A percentile compares a stretch with the other conserved stretches of the same genome.
Evolutionary conservation across 2,329 filamentous ascomycete species (phyloP).

Genomic region (Trichoderma sp.): DNA sequence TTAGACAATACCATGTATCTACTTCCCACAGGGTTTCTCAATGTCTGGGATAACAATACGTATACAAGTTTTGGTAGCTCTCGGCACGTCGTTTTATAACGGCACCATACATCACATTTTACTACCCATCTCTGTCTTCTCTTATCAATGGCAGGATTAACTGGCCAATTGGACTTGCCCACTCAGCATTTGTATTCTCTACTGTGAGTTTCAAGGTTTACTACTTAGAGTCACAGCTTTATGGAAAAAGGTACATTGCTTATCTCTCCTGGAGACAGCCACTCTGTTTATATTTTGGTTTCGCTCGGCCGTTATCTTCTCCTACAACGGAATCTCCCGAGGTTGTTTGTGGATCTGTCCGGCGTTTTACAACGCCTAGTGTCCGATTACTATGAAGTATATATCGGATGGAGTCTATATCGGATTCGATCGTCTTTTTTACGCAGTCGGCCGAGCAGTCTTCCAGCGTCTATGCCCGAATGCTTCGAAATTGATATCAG

Average conservation of each 20-base stretch:
- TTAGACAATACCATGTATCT: not conserved
- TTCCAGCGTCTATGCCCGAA: not conserved
- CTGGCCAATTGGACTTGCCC: not conserved
- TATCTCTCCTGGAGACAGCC: not conserved
- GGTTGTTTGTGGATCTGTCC: not conserved
- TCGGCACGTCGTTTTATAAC: not conserved
- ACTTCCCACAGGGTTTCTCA: not conserved
- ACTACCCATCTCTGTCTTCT: not conserved
- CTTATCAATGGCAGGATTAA: not conserved
- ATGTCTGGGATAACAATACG: not conserved
- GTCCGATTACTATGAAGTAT: not conserved
- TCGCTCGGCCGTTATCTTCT: not conserved
- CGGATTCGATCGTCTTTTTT: not conserved
- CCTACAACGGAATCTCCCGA: not conserved
- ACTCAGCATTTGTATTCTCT: not conserved
- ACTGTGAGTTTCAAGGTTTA: not conserved
- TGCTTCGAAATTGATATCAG: not conserved
- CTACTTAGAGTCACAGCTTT: not conserved
- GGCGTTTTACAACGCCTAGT: not conserved
- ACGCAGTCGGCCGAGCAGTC: not conserved
- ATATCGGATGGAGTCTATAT: not conserved
- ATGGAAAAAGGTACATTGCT: not conserved
- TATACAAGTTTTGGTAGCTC: not conserved
- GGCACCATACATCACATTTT: not conserved
- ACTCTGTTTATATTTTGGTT: not conserved